These are phyloP conservation scores for Plasmodium relictum DNA, from an alignment of 169 alveolate species.

Conservation along the genomic window DNA sequence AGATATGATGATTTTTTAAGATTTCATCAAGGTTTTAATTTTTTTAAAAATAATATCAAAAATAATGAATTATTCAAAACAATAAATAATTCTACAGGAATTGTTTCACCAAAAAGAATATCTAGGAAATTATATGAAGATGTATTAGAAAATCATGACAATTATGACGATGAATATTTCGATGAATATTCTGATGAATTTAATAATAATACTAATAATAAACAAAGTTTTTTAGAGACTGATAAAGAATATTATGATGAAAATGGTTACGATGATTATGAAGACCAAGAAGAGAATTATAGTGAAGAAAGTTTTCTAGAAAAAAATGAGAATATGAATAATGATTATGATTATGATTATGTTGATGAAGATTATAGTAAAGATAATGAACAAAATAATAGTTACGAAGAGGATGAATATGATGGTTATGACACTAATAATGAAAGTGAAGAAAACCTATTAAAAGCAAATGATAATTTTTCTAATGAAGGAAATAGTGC, in stretches of 20 bases:
- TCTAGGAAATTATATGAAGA: slow-evolving; percentile 25
- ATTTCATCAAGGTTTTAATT: not conserved
- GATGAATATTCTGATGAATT: not conserved
- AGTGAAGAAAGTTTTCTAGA: slow-evolving; percentile 35
- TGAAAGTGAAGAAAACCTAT: not conserved
- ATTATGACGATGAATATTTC: not conserved
- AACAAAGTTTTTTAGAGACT: slow-evolving; percentile 46
- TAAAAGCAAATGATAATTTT: not conserved
- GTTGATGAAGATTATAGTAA: slow-evolving; percentile 5
- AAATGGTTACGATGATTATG: not conserved
- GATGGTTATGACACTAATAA: not conserved
- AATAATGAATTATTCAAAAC: slow-evolving; percentile 21
- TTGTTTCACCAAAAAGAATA: slow-evolving; percentile 9
- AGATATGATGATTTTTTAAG: slow-evolving; percentile 18
- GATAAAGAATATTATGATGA: slow-evolving; percentile 2
- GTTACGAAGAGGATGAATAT: slow-evolving; percentile 1
- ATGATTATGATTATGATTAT: slow-evolving; percentile 7
- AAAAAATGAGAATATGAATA: slow-evolving; percentile 1
- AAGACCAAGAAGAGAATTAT: slow-evolving; percentile 10
- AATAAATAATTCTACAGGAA: not conserved
- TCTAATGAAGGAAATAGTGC: slow-evolving; percentile 12
- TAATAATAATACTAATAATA: not conserved
- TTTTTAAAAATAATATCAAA: not conserved
- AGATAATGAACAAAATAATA: slow-evolving; percentile 3
- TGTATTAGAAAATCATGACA: not conserved